phyloP scores from a whole-genome alignment of 2,329 filamentous ascomycete genomes.

The Talaromyces sp. region DNA sequence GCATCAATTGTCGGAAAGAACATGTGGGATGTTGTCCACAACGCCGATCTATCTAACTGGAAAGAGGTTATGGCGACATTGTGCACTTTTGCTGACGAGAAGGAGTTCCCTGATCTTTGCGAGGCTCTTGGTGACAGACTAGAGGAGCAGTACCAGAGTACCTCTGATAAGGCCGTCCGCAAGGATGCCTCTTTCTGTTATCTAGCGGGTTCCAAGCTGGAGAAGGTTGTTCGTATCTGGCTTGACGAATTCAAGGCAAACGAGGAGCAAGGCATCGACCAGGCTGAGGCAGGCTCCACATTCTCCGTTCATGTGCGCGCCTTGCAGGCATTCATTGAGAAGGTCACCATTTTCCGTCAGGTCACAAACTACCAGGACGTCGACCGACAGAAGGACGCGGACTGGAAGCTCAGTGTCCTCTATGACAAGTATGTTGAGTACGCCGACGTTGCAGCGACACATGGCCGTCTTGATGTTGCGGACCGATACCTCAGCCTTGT shows the following conservation, averaged over 20 bases:
- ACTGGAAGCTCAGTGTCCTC: conserved; percentile 82
- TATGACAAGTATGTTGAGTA: conserved; percentile 98
- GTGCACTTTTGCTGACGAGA: conserved; percentile 88
- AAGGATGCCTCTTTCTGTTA: conserved; percentile 97
- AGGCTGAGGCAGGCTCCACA: conserved; percentile 65
- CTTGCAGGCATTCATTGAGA: conserved; percentile 92
- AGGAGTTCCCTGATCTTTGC: conserved; percentile 90
- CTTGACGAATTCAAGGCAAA: conserved; percentile 80
- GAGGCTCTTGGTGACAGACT: conserved; percentile 91
- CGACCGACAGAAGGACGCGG: conserved; percentile 64
- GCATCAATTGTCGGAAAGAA: conserved; percentile 94
- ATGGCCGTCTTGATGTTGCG: conserved; percentile 79
- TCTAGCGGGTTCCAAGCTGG: conserved; percentile 88
- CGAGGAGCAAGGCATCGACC: conserved; percentile 68
- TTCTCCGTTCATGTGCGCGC: conserved; percentile 89
- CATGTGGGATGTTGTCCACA: conserved; percentile 96
- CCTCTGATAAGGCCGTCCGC: conserved; percentile 54
- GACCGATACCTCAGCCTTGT: conserved; percentile 89
- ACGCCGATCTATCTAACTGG: conserved; percentile 88
- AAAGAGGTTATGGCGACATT: conserved; percentile 94
- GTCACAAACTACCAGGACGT: conserved; percentile 85
- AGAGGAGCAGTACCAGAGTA: conserved; percentile 57
- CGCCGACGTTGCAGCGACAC: conserved; percentile 85
- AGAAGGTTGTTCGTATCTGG: conserved; percentile 97
- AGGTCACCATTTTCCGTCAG: conserved; percentile 92